A percentile compares a stretch with the other conserved stretches of the same genome.
Evolutionary conservation across 2,329 filamentous ascomycete species (phyloP).

Genomic region (Aspergillus pseudoterreus): DNA sequence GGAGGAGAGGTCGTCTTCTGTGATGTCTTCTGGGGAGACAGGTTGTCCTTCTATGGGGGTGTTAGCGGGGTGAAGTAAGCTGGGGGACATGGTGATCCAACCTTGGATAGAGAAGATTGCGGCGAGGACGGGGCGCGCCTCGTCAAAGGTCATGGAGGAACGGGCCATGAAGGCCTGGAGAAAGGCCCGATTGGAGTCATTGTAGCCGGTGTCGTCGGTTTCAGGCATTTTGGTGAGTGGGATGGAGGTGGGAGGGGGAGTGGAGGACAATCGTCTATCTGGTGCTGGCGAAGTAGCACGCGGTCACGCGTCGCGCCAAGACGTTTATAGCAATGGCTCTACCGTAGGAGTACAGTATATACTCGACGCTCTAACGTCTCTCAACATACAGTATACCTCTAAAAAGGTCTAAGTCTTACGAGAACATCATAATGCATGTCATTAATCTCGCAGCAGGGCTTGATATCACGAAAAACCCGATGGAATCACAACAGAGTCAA

Average conservation of each 20-base stretch:
- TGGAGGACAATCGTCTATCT: neutral
- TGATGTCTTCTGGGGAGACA: constrained; percentile 60
- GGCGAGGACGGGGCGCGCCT: constrained; percentile 71
- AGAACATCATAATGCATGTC: constrained; percentile 2
- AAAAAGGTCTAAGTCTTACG: no score
- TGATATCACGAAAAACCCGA: constrained; percentile 27
- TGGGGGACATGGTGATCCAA: constrained; percentile 15
- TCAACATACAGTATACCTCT: no score
- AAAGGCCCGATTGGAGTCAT: constrained; percentile 77
- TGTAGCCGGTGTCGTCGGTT: constrained; percentile 39
- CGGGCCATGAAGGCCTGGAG: constrained; percentile 82
- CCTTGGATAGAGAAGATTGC: constrained; percentile 64
- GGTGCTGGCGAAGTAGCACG: neutral
- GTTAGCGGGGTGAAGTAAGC: neutral
- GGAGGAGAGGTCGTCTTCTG: constrained; percentile 61
- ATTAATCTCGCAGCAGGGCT: constrained; percentile 14
- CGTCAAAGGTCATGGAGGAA: constrained; percentile 70
- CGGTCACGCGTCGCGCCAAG: neutral
- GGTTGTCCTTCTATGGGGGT: constrained; percentile 40
- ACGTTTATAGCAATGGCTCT: neutral
- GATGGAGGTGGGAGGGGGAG: neutral
- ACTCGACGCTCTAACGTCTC: neutral
- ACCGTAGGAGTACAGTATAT: no score
- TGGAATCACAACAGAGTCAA: constrained; percentile 8
- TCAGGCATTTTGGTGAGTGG: constrained; percentile 3